Percentiles rank a stretch among this genome's conserved stretches.
Conservation (phyloP, 2,329 filamentous ascomycete genomes). For the Pestalotiopsis sp. region DNA sequence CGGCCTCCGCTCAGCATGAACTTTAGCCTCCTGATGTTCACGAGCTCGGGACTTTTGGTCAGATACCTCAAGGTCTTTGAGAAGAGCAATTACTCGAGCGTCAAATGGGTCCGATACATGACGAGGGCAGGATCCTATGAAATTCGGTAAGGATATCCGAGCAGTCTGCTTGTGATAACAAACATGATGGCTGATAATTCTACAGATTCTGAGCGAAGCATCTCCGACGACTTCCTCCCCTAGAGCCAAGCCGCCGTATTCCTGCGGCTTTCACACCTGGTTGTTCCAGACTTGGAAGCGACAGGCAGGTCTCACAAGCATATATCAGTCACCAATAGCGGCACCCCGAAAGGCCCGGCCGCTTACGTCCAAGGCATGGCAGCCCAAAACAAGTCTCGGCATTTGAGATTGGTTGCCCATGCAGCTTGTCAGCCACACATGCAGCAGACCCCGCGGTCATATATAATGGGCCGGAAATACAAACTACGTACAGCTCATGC, state of each 20-base stretch:
- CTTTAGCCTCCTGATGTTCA: slow-evolving; percentile 98
- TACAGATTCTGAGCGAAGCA: not conserved
- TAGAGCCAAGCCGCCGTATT: not conserved
- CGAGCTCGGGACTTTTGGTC: slow-evolving; percentile 87
- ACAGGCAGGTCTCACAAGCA: not conserved
- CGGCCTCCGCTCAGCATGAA: slow-evolving; percentile 88
- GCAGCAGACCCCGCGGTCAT: slow-evolving; percentile 3
- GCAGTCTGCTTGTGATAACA: not conserved
- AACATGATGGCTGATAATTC: not conserved
- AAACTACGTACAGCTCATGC: not conserved
- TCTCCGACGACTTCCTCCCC: not conserved
- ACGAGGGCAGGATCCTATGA: slow-evolving; percentile 97
- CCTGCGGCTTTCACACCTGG: not conserved
- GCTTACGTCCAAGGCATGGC: not conserved
- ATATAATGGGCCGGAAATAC: slow-evolving; percentile 7
- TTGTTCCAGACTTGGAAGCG: not conserved
- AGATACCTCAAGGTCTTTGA: slow-evolving; percentile 98
- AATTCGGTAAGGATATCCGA: slow-evolving; percentile 65
- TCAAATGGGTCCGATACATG: slow-evolving; percentile 99
- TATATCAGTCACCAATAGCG: not conserved
- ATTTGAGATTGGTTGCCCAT: not conserved
- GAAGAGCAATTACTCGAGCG: slow-evolving; percentile 97
- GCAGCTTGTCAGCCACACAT: not conserved
- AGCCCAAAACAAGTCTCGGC: not conserved
- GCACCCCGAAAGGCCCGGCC: not conserved